Conservation (phyloP, 805 yeast genomes). For the Candida tibetensis region DNA sequence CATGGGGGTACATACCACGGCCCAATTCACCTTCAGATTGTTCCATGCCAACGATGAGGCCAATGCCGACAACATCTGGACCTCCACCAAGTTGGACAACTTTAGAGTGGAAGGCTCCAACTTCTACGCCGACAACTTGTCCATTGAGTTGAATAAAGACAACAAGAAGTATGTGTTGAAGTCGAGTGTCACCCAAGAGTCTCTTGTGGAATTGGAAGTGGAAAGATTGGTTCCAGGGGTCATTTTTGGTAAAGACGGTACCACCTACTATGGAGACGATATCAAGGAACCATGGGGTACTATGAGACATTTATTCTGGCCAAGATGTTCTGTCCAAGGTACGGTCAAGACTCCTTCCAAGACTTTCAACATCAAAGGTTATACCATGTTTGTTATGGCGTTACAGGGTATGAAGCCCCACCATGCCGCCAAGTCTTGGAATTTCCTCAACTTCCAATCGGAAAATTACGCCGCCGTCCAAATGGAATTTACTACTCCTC, state of each 20-base stretch:
- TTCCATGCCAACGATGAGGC: conserved; percentile 47
- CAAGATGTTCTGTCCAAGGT: conserved; percentile 75
- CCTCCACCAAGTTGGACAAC: conserved; percentile 84
- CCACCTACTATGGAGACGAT: conserved; percentile 84
- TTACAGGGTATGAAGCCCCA: conserved; percentile 99
- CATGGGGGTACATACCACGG: conserved; percentile 82
- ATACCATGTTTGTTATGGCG: conserved; percentile 90
- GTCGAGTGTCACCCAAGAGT: conserved; percentile 65
- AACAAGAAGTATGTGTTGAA: conserved; percentile 48
- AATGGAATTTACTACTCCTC: conserved; percentile 96
- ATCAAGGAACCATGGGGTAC: conserved; percentile 89
- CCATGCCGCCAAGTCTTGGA: conserved; percentile 98
- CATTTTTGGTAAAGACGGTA: conserved; percentile 86
- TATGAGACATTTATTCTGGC: conserved; percentile 97
- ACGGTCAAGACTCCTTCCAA: conserved; percentile 39
- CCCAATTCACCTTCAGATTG: conserved; percentile 90
- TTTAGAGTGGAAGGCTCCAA: conserved; percentile 70
- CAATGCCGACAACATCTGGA: conserved; percentile 65
- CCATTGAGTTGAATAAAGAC: conserved; percentile 59
- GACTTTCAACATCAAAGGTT: conserved; percentile 42
- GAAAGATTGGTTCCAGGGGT: conserved; percentile 70
- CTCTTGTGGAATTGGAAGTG: conserved; percentile 67
- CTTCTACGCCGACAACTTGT: conserved; percentile 73
- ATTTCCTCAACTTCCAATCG: conserved; percentile 86
- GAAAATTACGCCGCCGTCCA: conserved; percentile 68